These are phyloP conservation scores for Solanum arcanum DNA, from an alignment of 257 asterid genomes.

Conservation along the genomic window DNA sequence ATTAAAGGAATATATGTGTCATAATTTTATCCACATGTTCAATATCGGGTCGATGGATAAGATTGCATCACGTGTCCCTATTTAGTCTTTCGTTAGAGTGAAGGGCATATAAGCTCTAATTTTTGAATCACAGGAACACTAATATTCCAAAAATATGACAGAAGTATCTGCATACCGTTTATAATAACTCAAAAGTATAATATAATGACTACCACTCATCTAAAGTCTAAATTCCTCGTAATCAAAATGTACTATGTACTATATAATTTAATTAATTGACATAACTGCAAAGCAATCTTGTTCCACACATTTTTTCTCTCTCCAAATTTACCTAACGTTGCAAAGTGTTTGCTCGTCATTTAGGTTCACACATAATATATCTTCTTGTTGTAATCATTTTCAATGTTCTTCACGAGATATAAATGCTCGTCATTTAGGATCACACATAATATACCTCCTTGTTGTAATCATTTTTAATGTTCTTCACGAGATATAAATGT, in stretches of 20 bases:
- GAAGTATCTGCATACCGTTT: no score
- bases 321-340: neutral
- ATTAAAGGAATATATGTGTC: no score
- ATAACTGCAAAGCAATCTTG: neutral
- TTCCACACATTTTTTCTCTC: neutral
- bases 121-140: rapidly evolving
- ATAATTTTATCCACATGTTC: no score
- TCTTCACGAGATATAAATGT: no score
- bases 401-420: neutral
- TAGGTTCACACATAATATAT: neutral
- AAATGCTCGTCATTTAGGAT: no score
- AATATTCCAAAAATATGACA: no score
- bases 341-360: no score
- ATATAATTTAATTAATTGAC: neutral
- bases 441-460: no score
- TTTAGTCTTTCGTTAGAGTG: no score
- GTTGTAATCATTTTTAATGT: no score
- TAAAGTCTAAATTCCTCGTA: neutral
- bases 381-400: neutral
- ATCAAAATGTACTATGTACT: neutral
- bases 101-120: rapidly evolving
- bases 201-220: neutral
- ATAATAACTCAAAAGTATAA: neutral
- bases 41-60: no score
- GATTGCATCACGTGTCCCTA: no score